Evolutionary conservation across 306 rosid genomes (phyloP).

Genomic region (Sindora glabra): DNA sequence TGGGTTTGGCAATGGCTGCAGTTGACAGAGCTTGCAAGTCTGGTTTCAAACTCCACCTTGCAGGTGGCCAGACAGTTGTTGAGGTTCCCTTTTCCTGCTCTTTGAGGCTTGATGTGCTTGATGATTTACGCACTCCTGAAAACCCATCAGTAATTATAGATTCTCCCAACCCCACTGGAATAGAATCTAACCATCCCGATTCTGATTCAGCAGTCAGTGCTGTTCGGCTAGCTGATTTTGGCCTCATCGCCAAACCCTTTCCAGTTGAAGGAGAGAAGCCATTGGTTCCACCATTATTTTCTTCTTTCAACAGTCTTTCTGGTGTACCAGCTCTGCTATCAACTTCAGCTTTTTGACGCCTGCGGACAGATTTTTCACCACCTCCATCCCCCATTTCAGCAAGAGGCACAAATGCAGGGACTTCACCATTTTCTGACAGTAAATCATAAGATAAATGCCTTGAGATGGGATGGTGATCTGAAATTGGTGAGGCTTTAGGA

Average conservation of each 20-base stretch:
- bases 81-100: constrained; percentile 59
- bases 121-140: constrained; percentile 53
- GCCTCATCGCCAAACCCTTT: constrained; percentile 55
- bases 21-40: constrained; percentile 60
- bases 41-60: constrained; percentile 60
- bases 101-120: constrained; percentile 56
- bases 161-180: constrained; percentile 67
- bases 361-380: constrained; percentile 60
- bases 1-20: constrained; percentile 50
- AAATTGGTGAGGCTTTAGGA: constrained; percentile 33
- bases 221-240: constrained; percentile 59
- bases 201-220: constrained; percentile 39
- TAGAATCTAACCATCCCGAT: constrained; percentile 49
- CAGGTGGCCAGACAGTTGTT: constrained; percentile 45
- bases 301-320: constrained; percentile 49
- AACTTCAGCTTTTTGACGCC: constrained; percentile 66
- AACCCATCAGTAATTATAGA: constrained; percentile 43
- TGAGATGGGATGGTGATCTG: constrained; percentile 26
- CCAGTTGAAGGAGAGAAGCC: constrained; percentile 52
- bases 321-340: constrained; percentile 43
- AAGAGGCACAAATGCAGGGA: constrained; percentile 20
- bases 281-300: constrained; percentile 41
- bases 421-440: constrained; percentile 37
- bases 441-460: constrained; percentile 34
- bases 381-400: constrained; percentile 43